Evolutionary conservation across 75 land plant genomes (phyloP).

Genomic region (Chamaecyparis obtusa): DNA sequence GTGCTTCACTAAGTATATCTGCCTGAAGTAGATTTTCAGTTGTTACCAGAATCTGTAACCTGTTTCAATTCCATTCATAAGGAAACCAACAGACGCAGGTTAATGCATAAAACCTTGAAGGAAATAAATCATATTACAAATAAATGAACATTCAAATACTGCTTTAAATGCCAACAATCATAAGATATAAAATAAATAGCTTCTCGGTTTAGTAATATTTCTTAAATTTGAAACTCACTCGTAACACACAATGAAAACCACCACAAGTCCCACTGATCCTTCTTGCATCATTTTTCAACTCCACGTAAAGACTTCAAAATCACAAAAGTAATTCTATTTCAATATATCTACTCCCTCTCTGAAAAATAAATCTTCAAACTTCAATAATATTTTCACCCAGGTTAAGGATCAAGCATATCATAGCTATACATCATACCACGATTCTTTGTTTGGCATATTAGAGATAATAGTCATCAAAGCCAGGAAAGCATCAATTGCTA

Average conservation of each 20-base stretch:
- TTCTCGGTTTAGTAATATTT: background rate
- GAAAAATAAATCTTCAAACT: background rate
- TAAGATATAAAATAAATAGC: background rate
- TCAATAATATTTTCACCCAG: background rate
- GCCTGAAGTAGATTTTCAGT: constrained; percentile 1
- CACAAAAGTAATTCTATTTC: background rate
- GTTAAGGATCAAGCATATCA: background rate
- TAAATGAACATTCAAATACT: background rate
- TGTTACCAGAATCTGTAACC: background rate
- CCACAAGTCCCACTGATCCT: background rate
- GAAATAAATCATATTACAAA: background rate
- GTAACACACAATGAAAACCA: background rate
- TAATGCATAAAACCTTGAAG: background rate
- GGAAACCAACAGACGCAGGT: background rate
- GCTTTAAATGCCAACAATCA: background rate
- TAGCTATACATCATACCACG: background rate
- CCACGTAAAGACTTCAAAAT: background rate
- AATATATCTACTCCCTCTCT: background rate
- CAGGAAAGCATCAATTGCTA: background rate
- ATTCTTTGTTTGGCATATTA: background rate
- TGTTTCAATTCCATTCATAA: background rate
- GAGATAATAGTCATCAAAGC: background rate
- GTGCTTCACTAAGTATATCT: background rate
- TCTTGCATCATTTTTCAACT: background rate
- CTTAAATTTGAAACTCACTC: background rate